Evolutionary conservation across 1,284 basidiomycete species (phyloP).

Genomic region (Phellopilus nigrolimitatus): DNA sequence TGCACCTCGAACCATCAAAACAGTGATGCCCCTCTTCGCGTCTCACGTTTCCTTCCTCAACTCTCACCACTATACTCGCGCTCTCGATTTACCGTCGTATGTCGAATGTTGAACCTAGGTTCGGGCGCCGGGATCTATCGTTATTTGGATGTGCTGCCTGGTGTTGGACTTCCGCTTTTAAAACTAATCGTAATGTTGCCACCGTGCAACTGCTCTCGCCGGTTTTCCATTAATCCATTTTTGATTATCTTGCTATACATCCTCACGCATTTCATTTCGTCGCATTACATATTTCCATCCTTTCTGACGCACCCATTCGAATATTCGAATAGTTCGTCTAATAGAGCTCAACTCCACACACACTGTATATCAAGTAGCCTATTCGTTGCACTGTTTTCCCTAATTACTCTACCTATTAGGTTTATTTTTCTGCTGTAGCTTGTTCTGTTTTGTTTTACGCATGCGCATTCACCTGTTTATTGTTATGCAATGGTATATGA

Average conservation of each 20-base stretch:
- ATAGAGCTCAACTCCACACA: neutral
- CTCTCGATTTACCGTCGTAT: neutral
- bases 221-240: slow-evolving; percentile 27
- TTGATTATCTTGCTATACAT: slow-evolving; percentile 32
- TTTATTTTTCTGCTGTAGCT: slow-evolving; percentile 3
- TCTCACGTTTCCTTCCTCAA: neutral
- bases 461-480: neutral
- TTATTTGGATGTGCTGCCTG: neutral
- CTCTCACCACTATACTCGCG: neutral
- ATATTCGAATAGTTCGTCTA: neutral
- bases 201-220: slow-evolving; percentile 18
- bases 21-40: slow-evolving; percentile 2
- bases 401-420: slow-evolving; percentile 11
- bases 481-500: no score
- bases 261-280: slow-evolving; percentile 25
- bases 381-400: slow-evolving; percentile 3
- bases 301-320: neutral
- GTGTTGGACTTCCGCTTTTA: slow-evolving; percentile 5
- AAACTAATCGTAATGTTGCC: slow-evolving; percentile 9
- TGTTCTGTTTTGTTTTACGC: neutral
- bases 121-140: neutral
- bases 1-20: slow-evolving; percentile 27
- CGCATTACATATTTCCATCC: neutral
- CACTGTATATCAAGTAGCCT: slow-evolving; percentile 12
- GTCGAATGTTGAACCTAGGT: neutral